Conservation (phyloP, 2,329 filamentous ascomycete species). For the Pyrenophora teres region DNA sequence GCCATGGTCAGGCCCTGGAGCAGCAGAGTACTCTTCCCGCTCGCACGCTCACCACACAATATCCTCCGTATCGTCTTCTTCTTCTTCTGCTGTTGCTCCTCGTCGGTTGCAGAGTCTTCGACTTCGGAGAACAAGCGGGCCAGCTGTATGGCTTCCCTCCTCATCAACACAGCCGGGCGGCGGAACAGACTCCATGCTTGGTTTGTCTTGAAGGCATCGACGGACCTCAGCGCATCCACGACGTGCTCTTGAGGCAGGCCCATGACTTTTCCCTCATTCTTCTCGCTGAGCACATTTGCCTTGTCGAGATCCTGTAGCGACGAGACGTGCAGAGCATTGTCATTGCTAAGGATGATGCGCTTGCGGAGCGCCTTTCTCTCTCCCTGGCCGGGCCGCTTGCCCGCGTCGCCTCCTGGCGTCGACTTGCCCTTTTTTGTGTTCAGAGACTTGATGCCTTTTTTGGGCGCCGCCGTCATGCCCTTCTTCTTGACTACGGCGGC, state of each 20-base stretch:
- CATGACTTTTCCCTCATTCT: conserved; percentile 68
- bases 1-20: conserved; percentile 83
- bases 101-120: conserved; percentile 61
- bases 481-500: conserved; percentile 36
- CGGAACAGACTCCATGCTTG: conserved; percentile 90
- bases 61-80: conserved; percentile 67
- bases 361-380: conserved; percentile 88
- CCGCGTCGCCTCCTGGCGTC: conserved; percentile 47
- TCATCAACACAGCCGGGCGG: conserved; percentile 76
- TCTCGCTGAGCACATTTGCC: conserved; percentile 48
- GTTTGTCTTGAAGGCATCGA: conserved; percentile 87
- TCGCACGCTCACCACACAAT: conserved; percentile 71
- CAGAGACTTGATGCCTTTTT: conserved; percentile 47
- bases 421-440: conserved; percentile 51
- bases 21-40: conserved; percentile 86
- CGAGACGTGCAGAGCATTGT: conserved; percentile 80
- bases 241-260: conserved; percentile 69
- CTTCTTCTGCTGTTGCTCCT: conserved; percentile 25
- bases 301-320: conserved; percentile 69
- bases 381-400: conserved; percentile 66
- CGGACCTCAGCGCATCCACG: conserved; percentile 79
- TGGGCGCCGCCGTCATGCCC: conserved; percentile 33
- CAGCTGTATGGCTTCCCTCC: conserved; percentile 76
- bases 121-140: conserved; percentile 54
- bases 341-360: conserved; percentile 89